These are phyloP conservation scores for Onygena corvina DNA, from an alignment of 2,329 filamentous ascomycete species.

Conservation along the genomic window DNA sequence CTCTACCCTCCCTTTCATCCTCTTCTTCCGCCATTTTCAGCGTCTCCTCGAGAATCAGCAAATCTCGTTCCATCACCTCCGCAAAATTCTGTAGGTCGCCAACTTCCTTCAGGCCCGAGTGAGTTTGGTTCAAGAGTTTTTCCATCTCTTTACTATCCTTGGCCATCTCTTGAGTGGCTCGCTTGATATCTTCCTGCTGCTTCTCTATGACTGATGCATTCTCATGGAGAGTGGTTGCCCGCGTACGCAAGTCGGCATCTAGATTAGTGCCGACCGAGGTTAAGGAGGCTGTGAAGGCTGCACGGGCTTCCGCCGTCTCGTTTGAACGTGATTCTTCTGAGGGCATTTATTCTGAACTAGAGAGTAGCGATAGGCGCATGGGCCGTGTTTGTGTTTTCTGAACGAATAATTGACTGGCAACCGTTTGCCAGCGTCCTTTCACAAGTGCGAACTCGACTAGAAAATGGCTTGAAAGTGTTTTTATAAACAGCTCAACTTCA, in stretches of 20 bases:
- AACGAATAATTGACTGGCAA: no score
- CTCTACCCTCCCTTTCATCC: slow-evolving; percentile 15
- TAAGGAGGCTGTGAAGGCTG: slow-evolving; percentile 36
- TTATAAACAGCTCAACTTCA: no score
- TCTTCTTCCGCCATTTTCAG: slow-evolving; percentile 28
- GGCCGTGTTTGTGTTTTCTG: not conserved
- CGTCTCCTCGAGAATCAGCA: slow-evolving; percentile 35
- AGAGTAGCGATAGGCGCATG: not conserved
- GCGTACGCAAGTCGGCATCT: slow-evolving; percentile 42
- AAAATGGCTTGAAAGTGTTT: no score
- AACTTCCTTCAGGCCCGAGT: slow-evolving; percentile 48
- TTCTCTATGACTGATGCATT: slow-evolving; percentile 43
- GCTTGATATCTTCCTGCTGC: slow-evolving; percentile 44
- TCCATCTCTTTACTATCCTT: slow-evolving; percentile 45
- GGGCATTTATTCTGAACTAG: slow-evolving; percentile 8
- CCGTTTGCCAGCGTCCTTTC: no score
- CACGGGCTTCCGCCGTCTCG: slow-evolving; percentile 32
- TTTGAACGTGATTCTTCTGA: slow-evolving; percentile 18
- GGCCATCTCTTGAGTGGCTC: slow-evolving; percentile 39
- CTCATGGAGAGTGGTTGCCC: slow-evolving; percentile 44
- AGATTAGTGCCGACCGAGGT: slow-evolving; percentile 37
- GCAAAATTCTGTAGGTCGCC: slow-evolving; percentile 57
- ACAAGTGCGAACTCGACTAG: no score
- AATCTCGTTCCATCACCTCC: slow-evolving; percentile 45
- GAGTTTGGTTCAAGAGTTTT: slow-evolving; percentile 43